Conservation (phyloP, 768 basidiomycete genomes). For the Podaxis pistillaris region DNA sequence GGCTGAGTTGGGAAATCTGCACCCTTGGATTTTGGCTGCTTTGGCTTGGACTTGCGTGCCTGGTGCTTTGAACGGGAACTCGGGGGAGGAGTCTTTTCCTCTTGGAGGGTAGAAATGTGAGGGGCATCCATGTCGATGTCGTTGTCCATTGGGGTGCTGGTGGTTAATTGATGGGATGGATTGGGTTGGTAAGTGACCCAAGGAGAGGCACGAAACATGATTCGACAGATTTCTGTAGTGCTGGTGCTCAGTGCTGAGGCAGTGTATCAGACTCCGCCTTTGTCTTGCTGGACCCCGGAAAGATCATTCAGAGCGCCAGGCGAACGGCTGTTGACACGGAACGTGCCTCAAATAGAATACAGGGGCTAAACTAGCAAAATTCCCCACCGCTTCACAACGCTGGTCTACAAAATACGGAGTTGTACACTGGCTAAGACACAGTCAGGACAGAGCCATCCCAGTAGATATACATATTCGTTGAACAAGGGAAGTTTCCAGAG, state of each 20-base stretch:
- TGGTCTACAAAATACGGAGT: not conserved
- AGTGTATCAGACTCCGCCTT: too few relatives aligned
- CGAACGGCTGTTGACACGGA: not conserved
- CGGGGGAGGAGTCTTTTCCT: slow-evolving; percentile 72
- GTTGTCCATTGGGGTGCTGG: slow-evolving; percentile 34
- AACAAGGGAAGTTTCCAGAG: too few relatives aligned
- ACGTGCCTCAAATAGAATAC: slow-evolving; percentile 15
- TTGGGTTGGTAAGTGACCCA: slow-evolving; percentile 57
- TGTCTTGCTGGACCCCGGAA: not conserved
- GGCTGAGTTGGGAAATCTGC: slow-evolving; percentile 18
- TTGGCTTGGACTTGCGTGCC: slow-evolving; percentile 19
- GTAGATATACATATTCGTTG: not conserved
- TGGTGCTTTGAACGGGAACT: slow-evolving; percentile 8
- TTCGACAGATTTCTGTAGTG: not conserved
- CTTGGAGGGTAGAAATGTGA: slow-evolving; percentile 74
- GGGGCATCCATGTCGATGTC: slow-evolving; percentile 76
- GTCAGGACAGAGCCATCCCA: not conserved
- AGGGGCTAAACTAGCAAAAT: not conserved
- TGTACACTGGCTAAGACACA: not conserved
- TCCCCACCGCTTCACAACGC: not conserved
- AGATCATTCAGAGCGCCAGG: slow-evolving; percentile 3
- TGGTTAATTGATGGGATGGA: slow-evolving; percentile 23
- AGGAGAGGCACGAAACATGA: slow-evolving; percentile 59
- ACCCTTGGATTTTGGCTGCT: slow-evolving; percentile 23
- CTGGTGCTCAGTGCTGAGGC: too few relatives aligned